Base-by-base conservation (phyloP, 2,329 filamentous ascomycete genomes). In the Neospermospora avenae region DNA sequence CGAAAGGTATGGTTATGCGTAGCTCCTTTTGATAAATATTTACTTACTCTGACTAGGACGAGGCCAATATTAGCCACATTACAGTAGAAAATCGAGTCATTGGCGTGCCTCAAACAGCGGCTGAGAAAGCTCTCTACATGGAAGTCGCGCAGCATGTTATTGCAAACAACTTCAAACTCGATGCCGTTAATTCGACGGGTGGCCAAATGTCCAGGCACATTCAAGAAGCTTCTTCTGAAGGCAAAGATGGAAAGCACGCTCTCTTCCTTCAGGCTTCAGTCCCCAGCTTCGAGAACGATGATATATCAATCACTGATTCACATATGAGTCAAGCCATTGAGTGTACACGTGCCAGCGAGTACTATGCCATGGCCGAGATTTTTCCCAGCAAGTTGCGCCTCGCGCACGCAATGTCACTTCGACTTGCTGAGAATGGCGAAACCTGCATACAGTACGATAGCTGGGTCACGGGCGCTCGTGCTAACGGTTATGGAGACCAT, bases 121-220 rank as follows among this genome's bases (percentile, higher is more conserved):
- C 75, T 0, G 83, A 87, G 62, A 74, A 75, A 28, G 77, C 77
- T 1, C 71, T 81, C 0, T 87, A 87, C 65, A 72, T 80, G 0
- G 82, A 85, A 64, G 72, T 85, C 0, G 80, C 80, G 4, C 78
- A 83, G 58, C 77, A 82, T 46, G 66, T 85, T 1, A 79, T 79
- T 49, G 76, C 80, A 0, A 75, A 78, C 5, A 77, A 80, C 28
- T 81, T 84, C 74, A 65, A 69, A 31, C 62, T 68, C 18, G 31
- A 25, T 18, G 22, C 22, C 11, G 34, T 25, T 10, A 45, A 42
- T 7, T 18, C 39, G 8, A 18, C 44, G 0, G 39, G 34, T 16
- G 58, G 16, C 22, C 58, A 11, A 16, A 39, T 25, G 24, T 25
- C 25, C 13, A 24, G 39, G 39, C 34, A 51, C 13, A 55, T 41